Evolutionary conservation across 1,284 basidiomycete species (phyloP).

Genomic region (Sporisorium graminicola): DNA sequence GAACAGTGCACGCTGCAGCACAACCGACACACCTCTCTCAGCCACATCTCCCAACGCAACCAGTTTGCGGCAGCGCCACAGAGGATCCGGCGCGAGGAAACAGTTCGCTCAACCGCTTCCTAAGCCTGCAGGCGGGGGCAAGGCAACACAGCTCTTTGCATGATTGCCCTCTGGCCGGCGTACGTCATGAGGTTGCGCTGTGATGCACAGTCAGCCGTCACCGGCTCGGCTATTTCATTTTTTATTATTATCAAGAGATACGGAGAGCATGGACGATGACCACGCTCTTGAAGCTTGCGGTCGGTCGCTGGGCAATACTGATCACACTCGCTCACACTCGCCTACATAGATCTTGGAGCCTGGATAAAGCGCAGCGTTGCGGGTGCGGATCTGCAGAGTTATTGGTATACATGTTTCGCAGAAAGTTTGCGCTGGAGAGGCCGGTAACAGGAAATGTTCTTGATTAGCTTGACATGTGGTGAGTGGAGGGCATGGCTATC

Average conservation of each 20-base stretch:
- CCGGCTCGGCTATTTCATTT: not conserved
- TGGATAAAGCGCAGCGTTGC: constrained; percentile 3
- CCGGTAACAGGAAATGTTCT: not conserved
- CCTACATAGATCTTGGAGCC: not conserved
- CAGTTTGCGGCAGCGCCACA: too few species aligned
- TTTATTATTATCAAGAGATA: not conserved
- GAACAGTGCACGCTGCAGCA: constrained; percentile 7
- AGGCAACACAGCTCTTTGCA: not conserved
- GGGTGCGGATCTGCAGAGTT: not conserved
- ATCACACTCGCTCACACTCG: not conserved
- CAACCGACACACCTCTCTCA: not conserved
- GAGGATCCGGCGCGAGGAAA: too few species aligned
- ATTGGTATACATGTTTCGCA: constrained; percentile 1
- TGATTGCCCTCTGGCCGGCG: not conserved
- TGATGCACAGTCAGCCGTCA: constrained; percentile 31
- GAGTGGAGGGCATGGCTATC: not conserved
- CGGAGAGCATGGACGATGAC: not conserved
- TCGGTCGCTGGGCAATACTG: not conserved
- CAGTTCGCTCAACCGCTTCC: too few species aligned
- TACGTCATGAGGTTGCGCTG: constrained; percentile 16
- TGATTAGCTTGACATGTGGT: not conserved
- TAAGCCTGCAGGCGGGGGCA: not conserved
- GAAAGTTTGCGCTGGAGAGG: not conserved
- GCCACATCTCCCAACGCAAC: too few species aligned
- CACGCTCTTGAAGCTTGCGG: not conserved